Evolutionary conservation across 305 asterid species (phyloP), one percentile per base, ranked within the genome.

Genomic region (Stenogyne calaminthoides): DNA sequence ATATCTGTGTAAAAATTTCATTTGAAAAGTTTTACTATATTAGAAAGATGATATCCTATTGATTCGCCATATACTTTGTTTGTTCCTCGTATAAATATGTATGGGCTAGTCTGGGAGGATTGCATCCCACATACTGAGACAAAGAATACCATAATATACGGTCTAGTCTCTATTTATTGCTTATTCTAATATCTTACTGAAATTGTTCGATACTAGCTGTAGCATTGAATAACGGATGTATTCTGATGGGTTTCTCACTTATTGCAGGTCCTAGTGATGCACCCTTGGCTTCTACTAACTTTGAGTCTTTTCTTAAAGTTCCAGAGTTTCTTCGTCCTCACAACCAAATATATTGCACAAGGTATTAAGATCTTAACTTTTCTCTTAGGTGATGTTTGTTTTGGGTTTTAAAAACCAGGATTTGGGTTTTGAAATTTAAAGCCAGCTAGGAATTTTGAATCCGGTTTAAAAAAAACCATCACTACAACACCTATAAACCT

Each of bases 261-360:
- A 64, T 69, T 75, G 74, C 91, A 95, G 98, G 97, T 78, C 98
- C 98, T 70, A 88, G 86, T 83, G 98, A 95, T 82, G 91, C 97
- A 62, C 98, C 97, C 68, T 85, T 95, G 83, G 98, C 99, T 79
- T 70, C 98, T 67, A 88, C 87, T 82, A 92, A 90, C 82, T 92
- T 95, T 80, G 97, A 95, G 80, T 93, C 99, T 70, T 92, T 95
- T 83, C 91, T 95, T 70, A 95, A 95, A 87, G 98, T 90, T 69
- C 99, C 98, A 0, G 96, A 85, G 79, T 95, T 88, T 83, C 89
- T 95, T 72, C 93, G 98, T 40, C 98, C 98, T 27, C 98, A 86
- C 81, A 92, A 90, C 69, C 99, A 95, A 84, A 92, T 95, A 75
- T 95, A 84, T 79, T 92, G 99, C 87, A 95, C 99, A 57, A 95